Base-by-base conservation (phyloP, 176 grass and related monocot species). In the Oryza coarctata region DNA sequence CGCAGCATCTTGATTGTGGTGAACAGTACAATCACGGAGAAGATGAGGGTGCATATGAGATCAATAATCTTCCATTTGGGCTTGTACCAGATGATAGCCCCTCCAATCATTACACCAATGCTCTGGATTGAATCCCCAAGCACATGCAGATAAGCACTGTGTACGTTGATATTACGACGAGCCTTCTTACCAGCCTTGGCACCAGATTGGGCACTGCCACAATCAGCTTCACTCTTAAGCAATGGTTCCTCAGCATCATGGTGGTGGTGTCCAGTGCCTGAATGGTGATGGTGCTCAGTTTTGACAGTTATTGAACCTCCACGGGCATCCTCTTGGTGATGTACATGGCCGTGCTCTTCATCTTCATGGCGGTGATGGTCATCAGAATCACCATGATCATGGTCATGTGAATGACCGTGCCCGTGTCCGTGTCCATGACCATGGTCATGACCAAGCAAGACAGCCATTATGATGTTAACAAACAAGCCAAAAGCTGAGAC, bases 11-110 rank as follows among this genome's bases (percentile, higher is more conserved):
- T 90, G 49, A 95, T 81, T 63, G 97, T 96, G 34, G 97, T 99
- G 9, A 95, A 74, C 11, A 99, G 70, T 0, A 99, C 97, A 70
- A 99, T 71, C 6, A 99, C 87, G 7, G 97, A 99, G 87, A 99
- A 99, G 58, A 99, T 81, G 52, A 96, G 84, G n/a, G 97, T 99
- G 77, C 93, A 95, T 64, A 99, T 94, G 43, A 99, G 89, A 91
- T 99, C 97, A 34, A 99, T 92, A 55, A 99, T 99, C 87, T 99
- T 99, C 93, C 91, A 96, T 44, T 99, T 93, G 0, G 97, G 97
- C 74, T 99, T 99, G 85, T 99, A 99, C 97, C 97, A 99, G 79
- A 99, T 99, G 71, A 96, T 55, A 77, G 83, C 97, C n/a, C 97
- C 97, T 74, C 97, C 93, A 22, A 96, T 85, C 97, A 99, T 99